Evolutionary conservation across 2,329 filamentous ascomycete genomes (phyloP).

Genomic region (Epichloe typhina): DNA sequence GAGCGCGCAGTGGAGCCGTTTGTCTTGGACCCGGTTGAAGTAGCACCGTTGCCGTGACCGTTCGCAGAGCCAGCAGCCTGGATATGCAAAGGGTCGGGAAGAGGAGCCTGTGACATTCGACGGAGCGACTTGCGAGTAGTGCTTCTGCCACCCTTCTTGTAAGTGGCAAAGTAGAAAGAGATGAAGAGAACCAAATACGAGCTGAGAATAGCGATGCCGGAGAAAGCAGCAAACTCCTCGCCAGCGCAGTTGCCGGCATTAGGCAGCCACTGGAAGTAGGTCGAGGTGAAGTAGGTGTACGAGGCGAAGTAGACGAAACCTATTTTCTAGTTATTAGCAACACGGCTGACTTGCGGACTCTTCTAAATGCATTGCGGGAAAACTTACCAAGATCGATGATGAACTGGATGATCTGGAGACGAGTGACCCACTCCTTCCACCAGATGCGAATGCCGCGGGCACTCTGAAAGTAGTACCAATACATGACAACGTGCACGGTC

Average conservation of each 20-base stretch:
- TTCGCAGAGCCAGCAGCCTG: conserved; percentile 39
- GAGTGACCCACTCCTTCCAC: conserved; percentile 99
- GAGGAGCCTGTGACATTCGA: conserved; percentile 50
- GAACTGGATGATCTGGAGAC: conserved; percentile 94
- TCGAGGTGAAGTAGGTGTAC: conserved; percentile 95
- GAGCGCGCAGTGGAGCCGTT: conserved; percentile 52
- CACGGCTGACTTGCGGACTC: not conserved
- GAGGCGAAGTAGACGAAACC: conserved; percentile 97
- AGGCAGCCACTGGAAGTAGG: conserved; percentile 76
- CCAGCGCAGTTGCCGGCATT: conserved; percentile 79
- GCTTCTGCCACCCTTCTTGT: conserved; percentile 73
- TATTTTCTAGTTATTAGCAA: conserved; percentile 21
- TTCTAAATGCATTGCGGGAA: not conserved
- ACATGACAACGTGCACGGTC: conserved; percentile 94
- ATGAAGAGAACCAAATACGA: conserved; percentile 98
- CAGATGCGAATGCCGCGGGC: conserved; percentile 89
- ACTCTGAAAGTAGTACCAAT: conserved; percentile 99
- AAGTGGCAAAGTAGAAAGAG: conserved; percentile 95
- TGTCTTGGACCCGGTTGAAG: conserved; percentile 39
- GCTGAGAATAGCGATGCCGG: conserved; percentile 81
- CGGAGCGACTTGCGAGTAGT: conserved; percentile 69
- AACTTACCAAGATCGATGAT: conserved; percentile 83
- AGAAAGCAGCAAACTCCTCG: conserved; percentile 91
- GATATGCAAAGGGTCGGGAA: conserved; percentile 73
- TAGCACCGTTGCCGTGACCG: conserved; percentile 40